These are phyloP conservation scores for Pythium oligandrum DNA, from an alignment of 352 stramenopile species.

Conservation along the genomic window DNA sequence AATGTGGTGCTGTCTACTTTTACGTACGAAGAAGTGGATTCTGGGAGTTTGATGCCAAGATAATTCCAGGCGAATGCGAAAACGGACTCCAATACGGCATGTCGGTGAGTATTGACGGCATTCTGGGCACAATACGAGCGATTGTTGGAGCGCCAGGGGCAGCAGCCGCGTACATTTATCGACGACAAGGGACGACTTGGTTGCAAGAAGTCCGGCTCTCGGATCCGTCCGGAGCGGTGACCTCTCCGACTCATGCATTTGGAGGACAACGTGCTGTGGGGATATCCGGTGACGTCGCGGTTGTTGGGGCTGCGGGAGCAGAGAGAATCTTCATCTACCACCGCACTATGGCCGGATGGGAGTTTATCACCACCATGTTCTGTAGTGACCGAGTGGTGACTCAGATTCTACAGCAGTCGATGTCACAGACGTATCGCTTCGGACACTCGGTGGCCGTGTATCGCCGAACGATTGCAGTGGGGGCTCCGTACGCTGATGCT, in stretches of 20 bases:
- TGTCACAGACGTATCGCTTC: constrained; percentile 88
- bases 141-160: constrained; percentile 67
- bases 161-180: constrained; percentile 50
- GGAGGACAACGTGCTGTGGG: constrained; percentile 61
- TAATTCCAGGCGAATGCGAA: constrained; percentile 40
- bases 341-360: constrained; percentile 40
- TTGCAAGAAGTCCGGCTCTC: constrained; percentile 34
- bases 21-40: constrained; percentile 55
- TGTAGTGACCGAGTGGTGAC: constrained; percentile 84
- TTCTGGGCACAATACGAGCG: constrained; percentile 42
- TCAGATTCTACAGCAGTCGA: constrained; percentile 64
- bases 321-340: constrained; percentile 76
- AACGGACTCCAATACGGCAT: constrained; percentile 52
- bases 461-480: constrained; percentile 84
- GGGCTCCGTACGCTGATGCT: constrained; percentile 82
- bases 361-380: constrained; percentile 43
- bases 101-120: constrained; percentile 69
- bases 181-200: constrained; percentile 32
- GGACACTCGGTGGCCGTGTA: constrained; percentile 81
- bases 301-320: constrained; percentile 81
- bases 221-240: constrained; percentile 24
- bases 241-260: constrained; percentile 59
- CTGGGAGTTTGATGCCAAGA: constrained; percentile 60
- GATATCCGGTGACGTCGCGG: constrained; percentile 83
- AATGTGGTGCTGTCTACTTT: constrained; percentile 68